Percentiles rank a stretch among this genome's conserved stretches.
Conservation (phyloP, 2,329 filamentous ascomycete genomes). For the Hirsutella minnesotensis region DNA sequence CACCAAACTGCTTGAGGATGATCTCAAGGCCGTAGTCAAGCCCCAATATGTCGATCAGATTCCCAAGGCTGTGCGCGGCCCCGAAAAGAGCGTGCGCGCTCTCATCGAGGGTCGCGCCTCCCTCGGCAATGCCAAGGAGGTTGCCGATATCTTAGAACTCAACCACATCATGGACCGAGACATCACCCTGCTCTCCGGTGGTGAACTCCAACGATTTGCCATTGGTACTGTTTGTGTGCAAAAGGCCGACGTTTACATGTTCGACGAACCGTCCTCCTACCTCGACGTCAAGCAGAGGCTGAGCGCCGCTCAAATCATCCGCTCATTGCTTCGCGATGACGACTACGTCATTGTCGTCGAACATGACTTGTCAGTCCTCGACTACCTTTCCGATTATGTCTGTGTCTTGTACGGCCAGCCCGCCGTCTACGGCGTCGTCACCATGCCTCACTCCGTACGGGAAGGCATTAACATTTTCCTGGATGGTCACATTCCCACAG, state of each 20-base stretch:
- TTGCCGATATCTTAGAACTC: constrained; percentile 75
- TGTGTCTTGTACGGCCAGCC: constrained; percentile 94
- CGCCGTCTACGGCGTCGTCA: constrained; percentile 95
- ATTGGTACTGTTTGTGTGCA: constrained; percentile 94
- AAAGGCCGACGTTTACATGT: constrained; percentile 98
- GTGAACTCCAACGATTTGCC: constrained; percentile 95
- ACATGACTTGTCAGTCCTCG: constrained; percentile 96
- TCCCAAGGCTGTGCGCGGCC: constrained; percentile 75
- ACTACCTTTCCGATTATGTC: constrained; percentile 97
- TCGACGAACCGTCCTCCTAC: constrained; percentile 97
- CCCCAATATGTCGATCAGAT: constrained; percentile 99
- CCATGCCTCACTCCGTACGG: constrained; percentile 85
- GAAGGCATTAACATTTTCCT: constrained; percentile 99
- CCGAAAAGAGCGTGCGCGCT: constrained; percentile 66
- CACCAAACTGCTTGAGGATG: constrained; percentile 92
- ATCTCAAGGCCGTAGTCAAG: constrained; percentile 96
- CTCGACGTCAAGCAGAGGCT: constrained; percentile 99
- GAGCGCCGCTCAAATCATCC: constrained; percentile 82
- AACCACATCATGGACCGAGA: constrained; percentile 87
- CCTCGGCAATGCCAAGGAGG: constrained; percentile 70
- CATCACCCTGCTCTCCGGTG: constrained; percentile 81
- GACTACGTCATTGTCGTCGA: constrained; percentile 98
- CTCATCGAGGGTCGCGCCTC: constrained; percentile 68
- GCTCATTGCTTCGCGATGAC: constrained; percentile 74
- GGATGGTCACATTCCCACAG: constrained; percentile 93